A percentile compares a stretch with the other conserved stretches of the same genome.
phyloP scores from a whole-genome alignment of 2,329 filamentous ascomycete genomes.

The Trichoderma semiorbis region DNA sequence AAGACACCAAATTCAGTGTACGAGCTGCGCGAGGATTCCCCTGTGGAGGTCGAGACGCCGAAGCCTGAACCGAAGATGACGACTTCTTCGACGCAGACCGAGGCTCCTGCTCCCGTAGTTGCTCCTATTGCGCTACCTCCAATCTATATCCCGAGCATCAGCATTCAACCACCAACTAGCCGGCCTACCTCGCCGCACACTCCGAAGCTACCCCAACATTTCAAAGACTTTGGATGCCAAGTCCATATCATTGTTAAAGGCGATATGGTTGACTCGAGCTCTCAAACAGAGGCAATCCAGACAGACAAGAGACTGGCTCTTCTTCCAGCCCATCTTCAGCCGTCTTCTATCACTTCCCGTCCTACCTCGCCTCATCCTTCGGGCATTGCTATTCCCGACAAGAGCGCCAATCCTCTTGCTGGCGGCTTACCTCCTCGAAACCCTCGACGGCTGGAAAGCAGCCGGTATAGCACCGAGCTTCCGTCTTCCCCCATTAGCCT shows the following conservation, averaged over 20 bases:
- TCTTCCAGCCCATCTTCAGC: conserved; percentile 73
- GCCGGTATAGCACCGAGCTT: conserved; percentile 45
- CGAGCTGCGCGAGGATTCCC: conserved; percentile 39
- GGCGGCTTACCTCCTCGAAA: conserved; percentile 57
- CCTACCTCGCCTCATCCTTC: conserved; percentile 52
- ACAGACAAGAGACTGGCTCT: conserved; percentile 73
- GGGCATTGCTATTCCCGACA: conserved; percentile 29
- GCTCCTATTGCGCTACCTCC: conserved; percentile 36
- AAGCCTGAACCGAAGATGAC: conserved; percentile 38
- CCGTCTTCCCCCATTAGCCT: conserved; percentile 46
- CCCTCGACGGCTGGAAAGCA: conserved; percentile 51
- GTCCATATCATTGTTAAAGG: conserved; percentile 44
- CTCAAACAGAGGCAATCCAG: conserved; percentile 90
- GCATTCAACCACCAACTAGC: conserved; percentile 83
- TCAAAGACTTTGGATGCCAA: conserved; percentile 80
- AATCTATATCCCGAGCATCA: conserved; percentile 75
- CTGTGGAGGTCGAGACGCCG: conserved; percentile 30
- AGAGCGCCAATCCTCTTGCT: conserved; percentile 51
- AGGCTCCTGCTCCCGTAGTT: conserved; percentile 23
- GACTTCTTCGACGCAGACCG: conserved; percentile 62
- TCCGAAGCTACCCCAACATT: conserved; percentile 72
- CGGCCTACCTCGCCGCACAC: conserved; percentile 75
- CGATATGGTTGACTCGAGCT: conserved; percentile 34
- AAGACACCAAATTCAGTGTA: conserved; percentile 58
- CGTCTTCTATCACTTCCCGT: conserved; percentile 66